phyloP scores from a whole-genome alignment of 2,329 filamentous ascomycete species.

The Paraconiothyrium brasiliense region DNA sequence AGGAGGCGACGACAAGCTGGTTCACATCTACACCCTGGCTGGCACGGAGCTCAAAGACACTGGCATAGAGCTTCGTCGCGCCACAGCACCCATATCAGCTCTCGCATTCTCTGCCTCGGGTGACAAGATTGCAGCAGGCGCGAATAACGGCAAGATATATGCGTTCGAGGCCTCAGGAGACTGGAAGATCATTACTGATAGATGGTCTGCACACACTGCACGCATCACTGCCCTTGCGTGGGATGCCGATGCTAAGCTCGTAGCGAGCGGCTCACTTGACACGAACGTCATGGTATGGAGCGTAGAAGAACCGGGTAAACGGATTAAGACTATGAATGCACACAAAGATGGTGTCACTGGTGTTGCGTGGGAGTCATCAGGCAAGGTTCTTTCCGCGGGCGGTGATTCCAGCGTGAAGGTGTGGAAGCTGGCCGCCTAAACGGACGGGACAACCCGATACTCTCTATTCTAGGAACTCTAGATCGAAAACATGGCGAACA shows the following conservation, averaged over 20 bases:
- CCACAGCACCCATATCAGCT: slow-evolving; percentile 76
- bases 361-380: slow-evolving; percentile 75
- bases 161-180: slow-evolving; percentile 72
- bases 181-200: slow-evolving; percentile 81
- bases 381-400: slow-evolving; percentile 79
- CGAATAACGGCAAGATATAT: slow-evolving; percentile 84
- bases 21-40: slow-evolving; percentile 76
- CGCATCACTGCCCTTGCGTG: slow-evolving; percentile 76
- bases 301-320: slow-evolving; percentile 79
- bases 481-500: not conserved
- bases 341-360: slow-evolving; percentile 97
- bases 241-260: slow-evolving; percentile 78
- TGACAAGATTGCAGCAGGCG: slow-evolving; percentile 81
- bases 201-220: slow-evolving; percentile 77
- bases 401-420: slow-evolving; percentile 91
- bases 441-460: not conserved
- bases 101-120: slow-evolving; percentile 85
- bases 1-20: slow-evolving; percentile 76
- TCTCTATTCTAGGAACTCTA: slow-evolving; percentile 1
- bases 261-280: slow-evolving; percentile 86
- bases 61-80: slow-evolving; percentile 68
- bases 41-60: slow-evolving; percentile 64
- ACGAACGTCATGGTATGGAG: slow-evolving; percentile 96
- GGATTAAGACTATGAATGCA: slow-evolving; percentile 84
- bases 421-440: slow-evolving; percentile 65